A percentile compares a stretch with the other conserved stretches of the same genome.
These are phyloP conservation scores for Ascochyta rabiei DNA, from an alignment of 2,329 filamentous ascomycete species.

Conservation along the genomic window DNA sequence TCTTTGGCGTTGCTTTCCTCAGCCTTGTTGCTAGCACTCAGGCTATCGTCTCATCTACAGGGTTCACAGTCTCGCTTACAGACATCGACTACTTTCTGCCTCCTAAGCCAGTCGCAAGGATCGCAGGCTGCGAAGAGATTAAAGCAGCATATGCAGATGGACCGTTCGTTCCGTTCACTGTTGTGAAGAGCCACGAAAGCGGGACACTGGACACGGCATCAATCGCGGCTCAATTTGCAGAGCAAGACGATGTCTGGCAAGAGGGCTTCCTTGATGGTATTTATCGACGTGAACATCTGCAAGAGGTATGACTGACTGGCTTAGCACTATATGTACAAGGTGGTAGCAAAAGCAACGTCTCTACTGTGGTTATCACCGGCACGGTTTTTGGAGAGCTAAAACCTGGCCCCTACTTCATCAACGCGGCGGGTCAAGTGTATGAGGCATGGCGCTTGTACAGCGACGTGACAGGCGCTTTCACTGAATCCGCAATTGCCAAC, in stretches of 20 bases:
- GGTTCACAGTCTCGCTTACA: constrained; percentile 49
- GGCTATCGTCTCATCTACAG: constrained; percentile 42
- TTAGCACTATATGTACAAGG: constrained; percentile 33
- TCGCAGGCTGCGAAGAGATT: constrained; percentile 33
- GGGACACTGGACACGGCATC: constrained; percentile 25
- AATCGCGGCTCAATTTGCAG: constrained; percentile 35
- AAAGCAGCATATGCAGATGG: constrained; percentile 25
- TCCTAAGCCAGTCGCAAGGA: constrained; percentile 42
- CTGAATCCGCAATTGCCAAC: constrained; percentile 52
- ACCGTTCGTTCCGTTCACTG: constrained; percentile 48
- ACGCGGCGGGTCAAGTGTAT: constrained; percentile 53
- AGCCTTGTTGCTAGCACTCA: constrained; percentile 11
- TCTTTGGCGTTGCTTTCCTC: constrained; percentile 10
- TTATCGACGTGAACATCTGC: not conserved
- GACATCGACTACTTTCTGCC: constrained; percentile 51
- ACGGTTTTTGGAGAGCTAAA: constrained; percentile 39
- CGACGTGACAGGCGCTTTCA: constrained; percentile 58
- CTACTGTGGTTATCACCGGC: constrained; percentile 23
- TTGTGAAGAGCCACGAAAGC: constrained; percentile 39
- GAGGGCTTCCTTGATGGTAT: constrained; percentile 47
- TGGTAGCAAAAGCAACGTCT: constrained; percentile 25
- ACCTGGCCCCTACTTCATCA: constrained; percentile 59
- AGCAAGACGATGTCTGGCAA: constrained; percentile 51
- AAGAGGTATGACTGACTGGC: not conserved
- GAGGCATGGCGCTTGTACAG: constrained; percentile 58